Base-by-base conservation (phyloP, 805 yeast species). In the Nakazawaea wickerhamii region DNA sequence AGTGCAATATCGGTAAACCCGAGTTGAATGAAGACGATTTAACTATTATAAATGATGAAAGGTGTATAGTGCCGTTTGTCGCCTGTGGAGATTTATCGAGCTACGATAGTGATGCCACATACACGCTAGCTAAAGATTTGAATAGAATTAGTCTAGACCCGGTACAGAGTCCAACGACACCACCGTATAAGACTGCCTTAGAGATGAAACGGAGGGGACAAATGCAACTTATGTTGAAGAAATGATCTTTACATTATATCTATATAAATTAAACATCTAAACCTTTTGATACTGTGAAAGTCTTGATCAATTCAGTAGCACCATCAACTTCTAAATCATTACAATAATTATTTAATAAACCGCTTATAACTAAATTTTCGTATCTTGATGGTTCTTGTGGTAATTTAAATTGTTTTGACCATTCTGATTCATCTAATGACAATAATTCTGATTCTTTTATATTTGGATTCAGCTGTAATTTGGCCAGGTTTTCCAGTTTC, bases 81-180 rank as follows among this genome's bases (percentile, higher is more conserved):
- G 96, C 98, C 0, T 93, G 99, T 63, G 99, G 99, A 31, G 96
- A 89, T 55, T 69, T 93, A 44, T 71, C 79, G 33, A 84, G 84
- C 51, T 84, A 82, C 40, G 99, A 93, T 60, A 86, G 96, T 0
- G 99, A 93, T 63, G 99, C 99, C 0, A 91, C 98, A 0, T 93
- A 93, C 58, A 64, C 78, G 5, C 62, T 81, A 30, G 79, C 77
- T 23, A 61, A 57, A 30, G 60, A 59, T 17, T 60, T 58, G 15
- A 60, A 64, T 5, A 50, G 57, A 23, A 50, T 61, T 13, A 81
- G 88, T 45, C 64, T 93, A 47, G 95, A 88, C 51, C 99, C 99
- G 0, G 95, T 93, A 9, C 98, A 93, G 55, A 70, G 79, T 60
- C 99, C 99, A 7, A 90, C 96, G 1, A 93, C 95, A 25, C 99